Evolutionary conservation across 257 asterid species (phyloP), one percentile per base, ranked within the genome.

Genomic region (Forsythia suspensa): DNA sequence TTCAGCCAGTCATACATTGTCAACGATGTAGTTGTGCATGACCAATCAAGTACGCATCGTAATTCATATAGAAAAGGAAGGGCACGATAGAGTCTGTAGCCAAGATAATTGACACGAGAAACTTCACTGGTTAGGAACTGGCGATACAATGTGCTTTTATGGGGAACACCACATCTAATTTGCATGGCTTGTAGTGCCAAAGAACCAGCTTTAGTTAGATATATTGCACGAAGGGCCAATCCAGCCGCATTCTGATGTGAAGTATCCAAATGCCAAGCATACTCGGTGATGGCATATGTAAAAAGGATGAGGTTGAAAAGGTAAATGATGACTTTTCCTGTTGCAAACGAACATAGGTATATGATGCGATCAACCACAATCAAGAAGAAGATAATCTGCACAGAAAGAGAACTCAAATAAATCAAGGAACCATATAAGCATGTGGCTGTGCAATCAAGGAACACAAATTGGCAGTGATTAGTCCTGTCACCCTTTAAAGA

Each of bases 1-100:
- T 96, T 96, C 85, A 96, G 90, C 99, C 98, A 96, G 87, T 96
- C 99, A 79, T 96, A 96, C 99, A 96, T 96, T 16, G 97, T 96
- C 87, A 96, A 85, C 34, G 99, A 90, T 59, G 98, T 96, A 12
- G 89, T 82, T 6, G 99, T 96, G 91, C 98, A 94, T 29, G 99
- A 96, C 99, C 99, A 96, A 84, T 96, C 99, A 85, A 96, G 97
- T 76, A 96, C 98, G n/a, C 98, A 91, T 39, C 99, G 91, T 70
- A 96, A 80, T 85, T 96, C 99, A 79, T 96, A 96, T 40, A 96
- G 90, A 89, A 96, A 96, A 72, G 98, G 99, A 76, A 96, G 86
- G 79, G 97, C 97, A 63, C 98, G 97, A 86, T 96, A 96, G 75
- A 96, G 92, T 83, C 94, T 91, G 86, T 96, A 94, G 13, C 98